phyloP scores from a whole-genome alignment of 176 grass and related monocot genomes.

The Tillandsia leiboldiana region DNA sequence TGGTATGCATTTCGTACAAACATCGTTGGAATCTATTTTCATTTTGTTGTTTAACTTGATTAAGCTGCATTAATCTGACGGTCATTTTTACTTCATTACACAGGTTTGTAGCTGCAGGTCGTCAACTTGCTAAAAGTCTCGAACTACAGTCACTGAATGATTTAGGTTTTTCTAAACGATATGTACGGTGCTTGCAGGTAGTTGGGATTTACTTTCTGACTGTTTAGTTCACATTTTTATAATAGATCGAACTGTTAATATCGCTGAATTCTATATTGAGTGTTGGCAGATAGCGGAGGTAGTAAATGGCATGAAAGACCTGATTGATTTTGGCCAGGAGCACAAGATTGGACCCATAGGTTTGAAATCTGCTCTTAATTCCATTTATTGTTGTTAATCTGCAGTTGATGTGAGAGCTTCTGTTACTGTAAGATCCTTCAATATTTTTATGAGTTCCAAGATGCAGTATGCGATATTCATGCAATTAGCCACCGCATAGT shows the following conservation, averaged over 20 bases:
- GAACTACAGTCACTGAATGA: conserved; percentile 82
- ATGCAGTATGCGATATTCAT: no score
- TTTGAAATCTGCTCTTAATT: conserved; percentile 13
- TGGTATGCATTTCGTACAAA: background rate
- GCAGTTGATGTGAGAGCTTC: no score
- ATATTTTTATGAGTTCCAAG: no score
- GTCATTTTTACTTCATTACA: conserved; percentile 18
- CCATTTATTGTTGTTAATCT: no score
- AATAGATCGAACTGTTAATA: background rate
- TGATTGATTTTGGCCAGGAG: conserved; percentile 83
- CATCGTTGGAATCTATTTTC: background rate
- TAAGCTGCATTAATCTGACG: conserved; percentile 9
- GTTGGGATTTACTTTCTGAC: background rate
- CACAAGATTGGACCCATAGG: conserved; percentile 83
- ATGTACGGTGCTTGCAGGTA: conserved; percentile 90
- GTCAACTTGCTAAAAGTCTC: conserved; percentile 77
- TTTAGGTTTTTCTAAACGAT: conserved; percentile 97
- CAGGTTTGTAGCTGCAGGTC: conserved; percentile 74
- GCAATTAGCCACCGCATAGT: no score
- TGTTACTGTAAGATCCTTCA: no score
- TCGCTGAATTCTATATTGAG: background rate
- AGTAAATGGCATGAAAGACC: conserved; percentile 98
- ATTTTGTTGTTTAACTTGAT: background rate
- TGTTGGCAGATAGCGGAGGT: conserved; percentile 82
- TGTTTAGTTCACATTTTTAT: background rate